phyloP scores from a whole-genome alignment of 805 yeast species.

The Candida manassasensis region DNA sequence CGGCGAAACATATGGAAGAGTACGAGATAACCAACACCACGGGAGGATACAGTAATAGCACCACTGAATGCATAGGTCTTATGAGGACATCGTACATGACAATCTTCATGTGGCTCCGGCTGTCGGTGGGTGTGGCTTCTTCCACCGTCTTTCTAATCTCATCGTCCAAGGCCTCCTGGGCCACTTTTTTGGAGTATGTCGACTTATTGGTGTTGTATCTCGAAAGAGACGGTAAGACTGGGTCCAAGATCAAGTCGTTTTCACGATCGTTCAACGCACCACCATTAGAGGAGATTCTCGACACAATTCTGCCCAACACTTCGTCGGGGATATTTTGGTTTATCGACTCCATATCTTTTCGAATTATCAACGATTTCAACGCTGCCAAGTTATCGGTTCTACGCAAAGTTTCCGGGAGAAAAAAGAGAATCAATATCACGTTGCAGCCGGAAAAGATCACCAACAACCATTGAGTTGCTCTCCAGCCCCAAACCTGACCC shows the following conservation, averaged over 20 bases:
- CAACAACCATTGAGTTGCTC: slow-evolving; percentile 84
- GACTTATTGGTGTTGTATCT: slow-evolving; percentile 32
- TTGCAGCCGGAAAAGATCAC: slow-evolving; percentile 60
- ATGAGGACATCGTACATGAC: slow-evolving; percentile 44
- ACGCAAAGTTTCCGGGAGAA: slow-evolving; percentile 78
- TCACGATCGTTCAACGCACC: slow-evolving; percentile 4
- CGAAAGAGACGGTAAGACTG: slow-evolving; percentile 35
- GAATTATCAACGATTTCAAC: slow-evolving; percentile 36
- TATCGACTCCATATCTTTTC: slow-evolving; percentile 8
- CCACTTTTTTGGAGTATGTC: slow-evolving; percentile 23
- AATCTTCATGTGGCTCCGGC: slow-evolving; percentile 9
- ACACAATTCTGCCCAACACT: slow-evolving; percentile 28
- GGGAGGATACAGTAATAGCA: slow-evolving; percentile 67
- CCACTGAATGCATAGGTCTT: slow-evolving; percentile 59
- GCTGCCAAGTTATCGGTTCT: slow-evolving; percentile 56
- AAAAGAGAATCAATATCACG: slow-evolving; percentile 44
- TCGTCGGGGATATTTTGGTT: slow-evolving; percentile 12
- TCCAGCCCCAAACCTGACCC: slow-evolving; percentile 72
- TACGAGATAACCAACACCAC: slow-evolving; percentile 61
- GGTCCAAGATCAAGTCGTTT: slow-evolving; percentile 34
- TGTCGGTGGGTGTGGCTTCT: not conserved
- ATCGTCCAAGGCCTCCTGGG: slow-evolving; percentile 18
- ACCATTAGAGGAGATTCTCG: slow-evolving; percentile 9
- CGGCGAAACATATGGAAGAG: slow-evolving; percentile 68
- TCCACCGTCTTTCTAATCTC: slow-evolving; percentile 14